Evolutionary conservation across 805 yeast species (phyloP).

Genomic region (Saccharomyces mikatae): DNA sequence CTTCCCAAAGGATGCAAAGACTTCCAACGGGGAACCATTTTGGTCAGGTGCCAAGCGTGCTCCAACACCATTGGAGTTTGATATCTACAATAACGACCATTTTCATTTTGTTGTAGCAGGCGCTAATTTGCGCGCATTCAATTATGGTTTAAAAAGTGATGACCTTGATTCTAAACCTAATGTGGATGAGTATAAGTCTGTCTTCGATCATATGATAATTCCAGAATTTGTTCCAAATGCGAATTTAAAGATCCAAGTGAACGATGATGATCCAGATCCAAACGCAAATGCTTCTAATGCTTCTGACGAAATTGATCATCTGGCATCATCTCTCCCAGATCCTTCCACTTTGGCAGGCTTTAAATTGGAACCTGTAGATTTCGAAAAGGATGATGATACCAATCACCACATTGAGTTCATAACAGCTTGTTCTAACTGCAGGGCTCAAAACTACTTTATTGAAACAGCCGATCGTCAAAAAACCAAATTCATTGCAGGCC

Average conservation of each 20-base stretch:
- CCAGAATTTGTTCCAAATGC: constrained; percentile 69
- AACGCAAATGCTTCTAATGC: constrained; percentile 47
- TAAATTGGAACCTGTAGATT: constrained; percentile 81
- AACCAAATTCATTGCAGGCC: constrained; percentile 96
- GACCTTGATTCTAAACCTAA: constrained; percentile 43
- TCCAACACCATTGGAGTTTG: constrained; percentile 77
- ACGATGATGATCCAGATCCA: constrained; percentile 84
- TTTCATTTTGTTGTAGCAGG: constrained; percentile 78
- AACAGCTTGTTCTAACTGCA: constrained; percentile 89
- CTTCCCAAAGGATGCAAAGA: constrained; percentile 89
- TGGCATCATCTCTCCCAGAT: constrained; percentile 77
- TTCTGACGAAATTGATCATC: constrained; percentile 52
- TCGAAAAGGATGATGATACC: constrained; percentile 95
- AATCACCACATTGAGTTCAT: constrained; percentile 96
- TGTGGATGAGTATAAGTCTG: constrained; percentile 42
- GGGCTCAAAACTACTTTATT: constrained; percentile 86
- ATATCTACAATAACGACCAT: constrained; percentile 68
- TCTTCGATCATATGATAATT: constrained; percentile 42
- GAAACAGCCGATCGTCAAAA: constrained; percentile 82
- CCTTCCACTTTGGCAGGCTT: constrained; percentile 86
- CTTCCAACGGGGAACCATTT: constrained; percentile 85
- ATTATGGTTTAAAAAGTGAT: constrained; percentile 82
- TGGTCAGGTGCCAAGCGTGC: constrained; percentile 99
- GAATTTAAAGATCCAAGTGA: constrained; percentile 73
- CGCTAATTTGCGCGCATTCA: constrained; percentile 84